Percentiles rank a stretch among this genome's conserved stretches.
phyloP scores from a whole-genome alignment of 192 early-diverging fungal genomes.

The Entomortierella chlamydospora region DNA sequence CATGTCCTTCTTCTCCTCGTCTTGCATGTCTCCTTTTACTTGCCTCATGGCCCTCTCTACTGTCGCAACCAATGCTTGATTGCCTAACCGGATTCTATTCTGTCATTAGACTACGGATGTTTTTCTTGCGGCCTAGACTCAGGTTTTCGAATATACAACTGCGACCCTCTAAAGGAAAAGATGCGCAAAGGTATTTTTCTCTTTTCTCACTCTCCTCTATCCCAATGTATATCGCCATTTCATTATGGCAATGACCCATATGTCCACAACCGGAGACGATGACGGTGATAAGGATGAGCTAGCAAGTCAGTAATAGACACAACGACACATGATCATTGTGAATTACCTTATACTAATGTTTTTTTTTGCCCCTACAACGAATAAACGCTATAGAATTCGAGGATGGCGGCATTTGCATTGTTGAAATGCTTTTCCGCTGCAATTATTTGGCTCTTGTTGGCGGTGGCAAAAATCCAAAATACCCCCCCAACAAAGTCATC shows the following conservation, averaged over 20 bases:
- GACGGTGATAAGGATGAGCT: too few species aligned
- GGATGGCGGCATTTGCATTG: constrained; percentile 85
- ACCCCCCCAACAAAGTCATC: constrained; percentile 88
- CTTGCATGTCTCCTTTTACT: neutral
- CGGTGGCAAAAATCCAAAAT: constrained; percentile 84
- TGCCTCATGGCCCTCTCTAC: neutral
- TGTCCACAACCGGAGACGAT: neutral
- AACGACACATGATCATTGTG: too few species aligned
- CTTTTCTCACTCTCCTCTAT: neutral
- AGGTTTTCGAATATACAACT: constrained; percentile 88
- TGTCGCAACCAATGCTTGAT: neutral
- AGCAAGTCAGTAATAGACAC: too few species aligned
- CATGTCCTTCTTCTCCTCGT: neutral
- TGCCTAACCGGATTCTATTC: too few species aligned
- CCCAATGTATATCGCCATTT: neutral
- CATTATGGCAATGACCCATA: neutral
- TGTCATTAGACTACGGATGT: constrained; percentile 73
- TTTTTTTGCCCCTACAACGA: neutral
- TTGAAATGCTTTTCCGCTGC: constrained; percentile 86
- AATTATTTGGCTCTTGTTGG: constrained; percentile 91
- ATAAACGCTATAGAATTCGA: constrained; percentile 69
- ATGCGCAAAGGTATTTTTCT: constrained; percentile 68
- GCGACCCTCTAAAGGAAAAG: constrained; percentile 86
- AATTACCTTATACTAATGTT: neutral
- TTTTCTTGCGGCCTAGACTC: constrained; percentile 84